Percentiles rank a stretch among this genome's conserved stretches.
These are phyloP conservation scores for Inga oerstediana DNA, from an alignment of 306 rosid species.

Conservation along the genomic window DNA sequence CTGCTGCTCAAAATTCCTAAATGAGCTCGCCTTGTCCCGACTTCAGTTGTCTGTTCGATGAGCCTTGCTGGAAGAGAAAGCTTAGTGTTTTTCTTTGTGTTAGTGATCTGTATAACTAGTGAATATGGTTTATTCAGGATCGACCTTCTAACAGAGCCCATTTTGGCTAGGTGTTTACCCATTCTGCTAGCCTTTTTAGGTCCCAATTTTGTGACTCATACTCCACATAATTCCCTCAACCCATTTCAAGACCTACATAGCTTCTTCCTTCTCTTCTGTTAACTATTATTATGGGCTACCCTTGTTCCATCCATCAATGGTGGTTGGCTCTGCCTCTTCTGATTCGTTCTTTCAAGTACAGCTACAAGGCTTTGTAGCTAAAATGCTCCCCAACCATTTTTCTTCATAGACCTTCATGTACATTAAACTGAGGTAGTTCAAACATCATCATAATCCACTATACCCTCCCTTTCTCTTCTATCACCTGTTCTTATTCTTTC, in stretches of 20 bases:
- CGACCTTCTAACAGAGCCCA: neutral
- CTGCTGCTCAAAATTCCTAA: neutral
- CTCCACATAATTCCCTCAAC: neutral
- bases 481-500: neutral
- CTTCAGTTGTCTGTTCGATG: neutral
- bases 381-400: neutral
- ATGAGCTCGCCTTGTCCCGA: neutral
- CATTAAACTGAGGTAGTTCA: neutral
- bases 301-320: neutral
- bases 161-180: neutral
- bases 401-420: neutral
- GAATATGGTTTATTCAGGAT: neutral
- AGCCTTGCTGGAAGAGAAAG: neutral
- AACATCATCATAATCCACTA: neutral
- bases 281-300: neutral
- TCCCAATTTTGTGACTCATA: neutral
- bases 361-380: neutral
- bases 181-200: neutral
- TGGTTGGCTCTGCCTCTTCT: neutral
- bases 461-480: neutral
- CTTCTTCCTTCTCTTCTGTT: neutral
- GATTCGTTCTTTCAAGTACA: neutral
- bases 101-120: neutral
- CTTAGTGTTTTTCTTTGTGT: neutral
- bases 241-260: neutral